Percentiles rank a stretch among this genome's conserved stretches.
These are phyloP conservation scores for Pseudopithomyces maydicus DNA, from an alignment of 2,329 filamentous ascomycete species.

Conservation along the genomic window DNA sequence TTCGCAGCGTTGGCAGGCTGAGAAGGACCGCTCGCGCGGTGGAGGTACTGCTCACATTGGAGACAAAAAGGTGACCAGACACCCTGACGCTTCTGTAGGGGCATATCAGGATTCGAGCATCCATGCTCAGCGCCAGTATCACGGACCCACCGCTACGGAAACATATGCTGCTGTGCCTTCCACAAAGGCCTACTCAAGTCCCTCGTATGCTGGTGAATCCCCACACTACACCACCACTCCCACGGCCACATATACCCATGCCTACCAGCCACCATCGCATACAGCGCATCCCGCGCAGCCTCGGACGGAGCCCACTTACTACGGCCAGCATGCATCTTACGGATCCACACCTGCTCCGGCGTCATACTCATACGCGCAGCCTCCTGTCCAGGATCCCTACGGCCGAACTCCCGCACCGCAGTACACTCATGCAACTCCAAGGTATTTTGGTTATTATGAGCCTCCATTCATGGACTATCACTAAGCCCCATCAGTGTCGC, in stretches of 20 bases:
- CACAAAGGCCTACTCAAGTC: slow-evolving; percentile 22
- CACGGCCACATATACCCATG: slow-evolving; percentile 32
- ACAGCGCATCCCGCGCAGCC: slow-evolving; percentile 39
- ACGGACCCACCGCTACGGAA: slow-evolving; percentile 38
- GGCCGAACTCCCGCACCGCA: slow-evolving; percentile 22
- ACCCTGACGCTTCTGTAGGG: slow-evolving; percentile 52
- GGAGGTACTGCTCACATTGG: slow-evolving; percentile 51
- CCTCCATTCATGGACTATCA: slow-evolving; percentile 46
- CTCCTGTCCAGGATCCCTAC: slow-evolving; percentile 34
- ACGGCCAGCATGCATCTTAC: slow-evolving; percentile 34
- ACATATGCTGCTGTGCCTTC: slow-evolving; percentile 29
- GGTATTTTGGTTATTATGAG: slow-evolving; percentile 50
- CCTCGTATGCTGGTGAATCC: slow-evolving; percentile 30
- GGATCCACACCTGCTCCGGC: slow-evolving; percentile 18
- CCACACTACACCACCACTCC: slow-evolving; percentile 40
- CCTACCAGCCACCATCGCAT: slow-evolving; percentile 28
- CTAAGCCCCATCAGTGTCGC: slow-evolving; percentile 44
- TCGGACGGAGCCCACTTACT: slow-evolving; percentile 25
- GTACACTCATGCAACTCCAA: slow-evolving; percentile 35
- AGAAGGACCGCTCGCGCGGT: slow-evolving; percentile 31
- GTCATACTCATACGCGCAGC: slow-evolving; percentile 36
- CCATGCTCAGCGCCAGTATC: slow-evolving; percentile 50
- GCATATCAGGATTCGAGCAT: slow-evolving; percentile 50
- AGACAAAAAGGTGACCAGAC: slow-evolving; percentile 49
- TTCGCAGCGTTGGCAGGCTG: slow-evolving; percentile 51